These are phyloP conservation scores for Globisporangium emineosum DNA, from an alignment of 352 stramenopile species.

Conservation along the genomic window DNA sequence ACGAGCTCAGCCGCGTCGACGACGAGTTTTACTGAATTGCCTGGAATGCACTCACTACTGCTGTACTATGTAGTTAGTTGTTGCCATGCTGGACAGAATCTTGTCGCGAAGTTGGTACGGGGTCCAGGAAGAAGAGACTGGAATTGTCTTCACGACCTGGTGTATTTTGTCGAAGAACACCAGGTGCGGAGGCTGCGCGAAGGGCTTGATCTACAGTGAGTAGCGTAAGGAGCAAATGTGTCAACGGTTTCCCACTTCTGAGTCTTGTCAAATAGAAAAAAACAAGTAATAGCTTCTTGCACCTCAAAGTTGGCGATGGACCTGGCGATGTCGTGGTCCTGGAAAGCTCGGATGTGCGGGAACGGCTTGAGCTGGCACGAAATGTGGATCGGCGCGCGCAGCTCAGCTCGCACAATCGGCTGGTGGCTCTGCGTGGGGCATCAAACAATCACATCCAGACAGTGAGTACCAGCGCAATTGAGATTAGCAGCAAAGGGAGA, in stretches of 20 bases:
- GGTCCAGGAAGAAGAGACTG: conserved; percentile 36
- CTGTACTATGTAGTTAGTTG: background rate
- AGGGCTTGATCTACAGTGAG: conserved; percentile 28
- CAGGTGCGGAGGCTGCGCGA: conserved; percentile 40
- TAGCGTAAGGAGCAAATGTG: background rate
- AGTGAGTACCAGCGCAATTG: background rate
- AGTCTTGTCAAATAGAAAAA: background rate
- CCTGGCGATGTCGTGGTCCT: conserved; percentile 14
- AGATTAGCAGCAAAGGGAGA: too few relatives aligned
- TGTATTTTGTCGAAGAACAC: conserved; percentile 36
- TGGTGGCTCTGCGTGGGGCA: conserved; percentile 18
- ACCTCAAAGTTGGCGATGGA: conserved; percentile 11
- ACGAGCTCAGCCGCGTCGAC: conserved; percentile 75
- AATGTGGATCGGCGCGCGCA: conserved; percentile 41
- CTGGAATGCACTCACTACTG: too few relatives aligned
- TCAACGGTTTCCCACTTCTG: too few relatives aligned
- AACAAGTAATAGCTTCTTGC: conserved; percentile 1
- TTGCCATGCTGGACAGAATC: conserved; percentile 14
- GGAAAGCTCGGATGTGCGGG: conserved; percentile 29
- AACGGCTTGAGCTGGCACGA: conserved; percentile 37
- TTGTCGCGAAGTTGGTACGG: conserved; percentile 38
- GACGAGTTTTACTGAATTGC: conserved; percentile 76
- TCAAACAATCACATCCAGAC: background rate
- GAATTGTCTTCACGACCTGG: conserved; percentile 27
- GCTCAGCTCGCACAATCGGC: conserved; percentile 21